Evolutionary conservation across 441 rosid genomes (phyloP), one percentile per base, ranked within the genome.

Genomic region (Mallotus repandus): DNA sequence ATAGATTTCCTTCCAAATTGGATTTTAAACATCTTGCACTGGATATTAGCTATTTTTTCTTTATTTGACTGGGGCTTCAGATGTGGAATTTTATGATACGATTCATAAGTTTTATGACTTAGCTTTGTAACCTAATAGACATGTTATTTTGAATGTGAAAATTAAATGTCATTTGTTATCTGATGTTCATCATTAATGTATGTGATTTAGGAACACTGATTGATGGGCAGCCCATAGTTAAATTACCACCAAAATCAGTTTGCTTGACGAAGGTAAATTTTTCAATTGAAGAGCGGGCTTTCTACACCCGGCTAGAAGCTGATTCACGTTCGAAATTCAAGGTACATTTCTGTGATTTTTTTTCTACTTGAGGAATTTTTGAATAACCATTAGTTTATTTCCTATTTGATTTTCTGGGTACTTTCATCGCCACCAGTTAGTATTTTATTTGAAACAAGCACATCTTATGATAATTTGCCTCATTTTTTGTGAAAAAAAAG

Each of bases 181-280:
- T 78, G 79, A 80, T 63, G 32, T 73, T 74, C 73, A 61, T 71
- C 57, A n/a, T 71, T 72, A 35, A 41, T 66, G 55, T 80, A 63
- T 83, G 59, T 76, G 66, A 65, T 89, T 32, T 70, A 93, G 99
- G 88, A 82, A 93, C 99, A 68, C 69, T 89, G 81, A 86, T 96
- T 74, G 89, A 91, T 79, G 97, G 98, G 71, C 78, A 88, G 82
- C 97, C 98, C 68, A 93, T 96, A 76, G 82, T 96, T 69, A 86
- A 77, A 25, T 81, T 93, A 80, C 99, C 99, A 54, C 97, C 95
- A 45, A 96, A 96, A 85, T 67, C 80, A 69, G 64, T 90, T 60
- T 18, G 76, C 84, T 77, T 93, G 91, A 74, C 76, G 62, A 89
- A 81, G 80, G 97, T 90, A 77, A 91, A 88, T 54, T 96, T 96